Conservation (phyloP, 1,284 basidiomycete genomes). For the Rhodotorula sp. region DNA sequence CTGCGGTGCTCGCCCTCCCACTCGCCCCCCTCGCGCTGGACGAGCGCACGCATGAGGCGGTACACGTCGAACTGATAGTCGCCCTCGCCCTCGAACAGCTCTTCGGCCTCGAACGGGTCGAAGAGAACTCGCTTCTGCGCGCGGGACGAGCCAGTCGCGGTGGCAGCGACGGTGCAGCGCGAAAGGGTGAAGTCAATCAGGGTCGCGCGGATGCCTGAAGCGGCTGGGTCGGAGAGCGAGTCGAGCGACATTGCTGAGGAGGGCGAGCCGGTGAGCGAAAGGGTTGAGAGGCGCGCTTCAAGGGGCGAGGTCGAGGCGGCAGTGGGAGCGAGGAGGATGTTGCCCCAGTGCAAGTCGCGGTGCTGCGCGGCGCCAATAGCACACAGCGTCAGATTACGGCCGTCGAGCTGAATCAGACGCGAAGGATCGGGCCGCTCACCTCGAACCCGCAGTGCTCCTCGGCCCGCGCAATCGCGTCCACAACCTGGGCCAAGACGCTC, state of each 20-base stretch:
- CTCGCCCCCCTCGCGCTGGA: conserved; percentile 51
- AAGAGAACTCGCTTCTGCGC: conserved; percentile 30
- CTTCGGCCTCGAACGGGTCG: conserved; percentile 49
- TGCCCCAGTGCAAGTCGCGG: conserved; percentile 97
- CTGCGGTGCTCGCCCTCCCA: conserved; percentile 76
- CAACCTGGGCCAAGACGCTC: conserved; percentile 87
- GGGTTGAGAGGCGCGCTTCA: background rate
- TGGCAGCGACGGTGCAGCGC: conserved; percentile 56
- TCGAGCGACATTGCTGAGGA: background rate
- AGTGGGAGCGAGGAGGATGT: conserved; percentile 74
- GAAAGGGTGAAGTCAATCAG: conserved; percentile 94
- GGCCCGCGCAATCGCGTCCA: conserved; percentile 70
- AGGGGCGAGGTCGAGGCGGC: conserved; percentile 32
- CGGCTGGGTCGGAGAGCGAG: conserved; percentile 49
- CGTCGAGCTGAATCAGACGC: background rate
- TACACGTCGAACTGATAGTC: conserved; percentile 96
- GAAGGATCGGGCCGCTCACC: conserved; percentile 57
- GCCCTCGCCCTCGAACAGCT: conserved; percentile 54
- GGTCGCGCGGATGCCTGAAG: conserved; percentile 65
- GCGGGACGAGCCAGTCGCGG: too few species aligned
- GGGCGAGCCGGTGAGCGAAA: background rate
- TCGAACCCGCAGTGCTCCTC: conserved; percentile 81
- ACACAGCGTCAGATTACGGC: background rate
- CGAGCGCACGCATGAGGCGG: conserved; percentile 73
- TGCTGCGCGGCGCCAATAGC: conserved; percentile 62